phyloP scores from a whole-genome alignment of 345 rosid species.

The Kernera saxatilis region DNA sequence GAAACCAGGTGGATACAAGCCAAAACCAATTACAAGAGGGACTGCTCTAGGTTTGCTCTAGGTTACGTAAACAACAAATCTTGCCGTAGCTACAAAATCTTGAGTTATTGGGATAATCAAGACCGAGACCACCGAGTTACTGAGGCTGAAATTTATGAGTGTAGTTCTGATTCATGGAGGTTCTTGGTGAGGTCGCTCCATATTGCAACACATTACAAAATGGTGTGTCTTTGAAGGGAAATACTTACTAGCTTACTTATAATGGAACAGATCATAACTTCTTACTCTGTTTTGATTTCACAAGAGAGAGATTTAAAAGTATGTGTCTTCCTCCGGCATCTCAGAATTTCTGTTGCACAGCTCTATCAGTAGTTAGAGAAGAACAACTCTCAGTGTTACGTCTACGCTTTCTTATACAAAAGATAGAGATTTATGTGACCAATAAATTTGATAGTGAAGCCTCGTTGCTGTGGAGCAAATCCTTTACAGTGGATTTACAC shows the following conservation, averaged over 20 bases:
- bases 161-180: neutral
- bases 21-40: too few relatives aligned
- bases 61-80: neutral
- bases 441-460: too few relatives aligned
- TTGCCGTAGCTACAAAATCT: neutral
- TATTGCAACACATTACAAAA: neutral
- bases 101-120: neutral
- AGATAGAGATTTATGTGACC: neutral
- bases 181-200: neutral
- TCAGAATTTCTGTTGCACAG: too few relatives aligned
- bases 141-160: neutral
- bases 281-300: neutral
- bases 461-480: too few relatives aligned
- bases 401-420: fast-evolving
- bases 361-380: neutral
- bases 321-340: neutral
- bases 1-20: neutral
- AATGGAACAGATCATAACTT: too few relatives aligned
- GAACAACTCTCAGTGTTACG: neutral
- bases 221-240: neutral
- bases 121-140: too few relatives aligned
- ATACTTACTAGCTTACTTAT: too few relatives aligned
- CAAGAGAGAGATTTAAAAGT: neutral
- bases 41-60: neutral
- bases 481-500: neutral